Conservation (phyloP, 768 basidiomycete species). For the Gloeophyllum trabeum region DNA sequence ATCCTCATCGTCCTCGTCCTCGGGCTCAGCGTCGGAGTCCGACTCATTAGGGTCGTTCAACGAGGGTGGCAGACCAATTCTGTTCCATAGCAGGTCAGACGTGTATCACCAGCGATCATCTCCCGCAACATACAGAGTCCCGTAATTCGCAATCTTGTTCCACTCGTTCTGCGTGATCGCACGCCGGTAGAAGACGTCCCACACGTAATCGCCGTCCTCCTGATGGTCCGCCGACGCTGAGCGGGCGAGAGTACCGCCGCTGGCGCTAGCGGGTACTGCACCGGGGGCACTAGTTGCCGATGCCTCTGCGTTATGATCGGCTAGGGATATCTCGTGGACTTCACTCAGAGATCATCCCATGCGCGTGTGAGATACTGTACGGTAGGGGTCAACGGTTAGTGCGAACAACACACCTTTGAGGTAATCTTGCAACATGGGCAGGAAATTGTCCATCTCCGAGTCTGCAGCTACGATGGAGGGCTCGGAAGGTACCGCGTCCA, state of each 20-base stretch:
- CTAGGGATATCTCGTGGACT: conserved; percentile 9
- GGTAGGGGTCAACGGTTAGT: too few species aligned
- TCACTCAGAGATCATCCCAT: background rate
- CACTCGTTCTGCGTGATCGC: conserved; percentile 50
- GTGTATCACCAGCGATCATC: too few species aligned
- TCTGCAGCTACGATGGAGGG: conserved; percentile 18
- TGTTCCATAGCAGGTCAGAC: too few species aligned
- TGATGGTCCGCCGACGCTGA: conserved; percentile 1
- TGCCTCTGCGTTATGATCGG: conserved; percentile 16
- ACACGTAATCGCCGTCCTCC: conserved; percentile 58
- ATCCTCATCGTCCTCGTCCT: conserved; percentile 75
- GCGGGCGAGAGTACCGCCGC: conserved; percentile 1
- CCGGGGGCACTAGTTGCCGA: conserved; percentile 9
- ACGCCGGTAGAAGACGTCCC: conserved; percentile 75
- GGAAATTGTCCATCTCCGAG: conserved; percentile 64
- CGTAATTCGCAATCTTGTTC: conserved; percentile 43
- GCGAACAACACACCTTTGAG: conserved; percentile 35
- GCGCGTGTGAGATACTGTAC: too few species aligned
- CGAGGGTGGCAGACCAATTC: conserved; percentile 54
- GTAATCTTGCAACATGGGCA: conserved; percentile 71
- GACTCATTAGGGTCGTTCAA: conserved; percentile 36
- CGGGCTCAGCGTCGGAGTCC: conserved; percentile 52
- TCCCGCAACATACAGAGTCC: conserved; percentile 55
- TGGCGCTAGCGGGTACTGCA: too few species aligned
- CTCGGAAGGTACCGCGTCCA: conserved; percentile 47